These are phyloP conservation scores for Rosellinia necatrix DNA, from an alignment of 2,329 filamentous ascomycete genomes.

Conservation along the genomic window DNA sequence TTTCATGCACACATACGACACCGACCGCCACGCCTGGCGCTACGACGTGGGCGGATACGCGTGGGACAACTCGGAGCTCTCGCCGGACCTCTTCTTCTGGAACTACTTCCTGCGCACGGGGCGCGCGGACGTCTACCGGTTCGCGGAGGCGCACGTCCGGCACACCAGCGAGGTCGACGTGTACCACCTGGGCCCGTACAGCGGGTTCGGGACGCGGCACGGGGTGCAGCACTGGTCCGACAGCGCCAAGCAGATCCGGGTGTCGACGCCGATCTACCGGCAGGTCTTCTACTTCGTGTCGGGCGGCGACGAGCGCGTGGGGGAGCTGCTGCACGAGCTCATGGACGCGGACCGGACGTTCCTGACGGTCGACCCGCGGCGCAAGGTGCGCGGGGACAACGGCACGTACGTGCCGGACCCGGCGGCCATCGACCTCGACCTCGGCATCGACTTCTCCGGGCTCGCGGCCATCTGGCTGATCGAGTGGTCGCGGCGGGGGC, in stretches of 20 bases:
- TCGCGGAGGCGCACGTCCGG: slow-evolving; percentile 62
- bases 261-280: slow-evolving; percentile 62
- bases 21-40: slow-evolving; percentile 62
- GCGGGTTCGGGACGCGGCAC: slow-evolving; percentile 65
- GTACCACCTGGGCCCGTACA: slow-evolving; percentile 62
- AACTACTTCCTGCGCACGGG: slow-evolving; percentile 65
- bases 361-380: slow-evolving; percentile 57
- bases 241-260: slow-evolving; percentile 65
- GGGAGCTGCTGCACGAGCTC: slow-evolving; percentile 57
- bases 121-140: slow-evolving; percentile 59
- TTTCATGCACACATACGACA: slow-evolving; percentile 66
- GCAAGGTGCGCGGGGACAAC: slow-evolving; percentile 57
- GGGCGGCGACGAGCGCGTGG: slow-evolving; percentile 61
- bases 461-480: slow-evolving; percentile 62
- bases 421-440: slow-evolving; percentile 51
- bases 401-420: slow-evolving; percentile 54
- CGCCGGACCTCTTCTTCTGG: slow-evolving; percentile 67
- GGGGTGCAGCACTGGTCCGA: slow-evolving; percentile 66
- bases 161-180: slow-evolving; percentile 66
- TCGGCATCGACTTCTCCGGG: slow-evolving; percentile 64
- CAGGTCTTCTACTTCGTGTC: slow-evolving; percentile 62
- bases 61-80: slow-evolving; percentile 69
- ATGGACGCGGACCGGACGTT: slow-evolving; percentile 60
- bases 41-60: slow-evolving; percentile 68
- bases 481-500: slow-evolving; percentile 62